Percentiles rank a stretch among this genome's conserved stretches.
Conservation (phyloP, 495 filamentous ascomycete genomes). For the Hypoxylon crocopeplum region DNA sequence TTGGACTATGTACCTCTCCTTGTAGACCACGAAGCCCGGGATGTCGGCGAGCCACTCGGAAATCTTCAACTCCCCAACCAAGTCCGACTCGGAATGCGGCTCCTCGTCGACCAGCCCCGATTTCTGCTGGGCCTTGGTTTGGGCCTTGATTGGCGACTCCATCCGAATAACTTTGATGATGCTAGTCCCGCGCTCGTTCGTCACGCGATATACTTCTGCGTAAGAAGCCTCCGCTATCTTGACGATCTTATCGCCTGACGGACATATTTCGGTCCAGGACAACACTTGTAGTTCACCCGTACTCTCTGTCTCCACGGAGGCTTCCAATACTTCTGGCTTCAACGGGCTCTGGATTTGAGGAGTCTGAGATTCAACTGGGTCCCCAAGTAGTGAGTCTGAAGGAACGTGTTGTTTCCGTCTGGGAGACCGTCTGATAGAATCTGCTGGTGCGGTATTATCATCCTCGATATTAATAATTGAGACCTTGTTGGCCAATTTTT, state of each 20-base stretch:
- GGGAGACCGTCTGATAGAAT: slow-evolving; percentile 17
- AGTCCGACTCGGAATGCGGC: slow-evolving; percentile 50
- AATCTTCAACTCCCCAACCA: slow-evolving; percentile 69
- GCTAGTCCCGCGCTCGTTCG: slow-evolving; percentile 52
- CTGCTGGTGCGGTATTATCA: slow-evolving; percentile 10
- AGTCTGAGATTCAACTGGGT: slow-evolving; percentile 9
- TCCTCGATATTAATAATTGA: slow-evolving; percentile 32
- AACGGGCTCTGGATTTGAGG: slow-evolving; percentile 3
- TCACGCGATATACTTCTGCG: slow-evolving; percentile 71
- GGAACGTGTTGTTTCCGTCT: slow-evolving; percentile 30
- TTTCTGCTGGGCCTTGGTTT: slow-evolving; percentile 55
- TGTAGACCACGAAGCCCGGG: slow-evolving; percentile 91
- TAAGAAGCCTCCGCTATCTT: slow-evolving; percentile 77
- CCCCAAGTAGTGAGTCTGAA: slow-evolving; percentile 9
- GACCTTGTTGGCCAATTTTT: slow-evolving; percentile 16
- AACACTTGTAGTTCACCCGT: slow-evolving; percentile 42
- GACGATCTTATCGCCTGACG: slow-evolving; percentile 53
- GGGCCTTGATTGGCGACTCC: slow-evolving; percentile 51
- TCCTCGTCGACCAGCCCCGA: slow-evolving; percentile 56
- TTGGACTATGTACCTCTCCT: slow-evolving; percentile 74
- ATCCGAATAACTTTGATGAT: slow-evolving; percentile 63
- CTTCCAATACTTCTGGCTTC: background rate
- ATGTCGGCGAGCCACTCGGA: slow-evolving; percentile 78
- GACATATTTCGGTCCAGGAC: slow-evolving; percentile 60
- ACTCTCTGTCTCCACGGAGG: background rate